phyloP scores from a whole-genome alignment of 352 stramenopile species.

The Pythium brachiatum region DNA sequence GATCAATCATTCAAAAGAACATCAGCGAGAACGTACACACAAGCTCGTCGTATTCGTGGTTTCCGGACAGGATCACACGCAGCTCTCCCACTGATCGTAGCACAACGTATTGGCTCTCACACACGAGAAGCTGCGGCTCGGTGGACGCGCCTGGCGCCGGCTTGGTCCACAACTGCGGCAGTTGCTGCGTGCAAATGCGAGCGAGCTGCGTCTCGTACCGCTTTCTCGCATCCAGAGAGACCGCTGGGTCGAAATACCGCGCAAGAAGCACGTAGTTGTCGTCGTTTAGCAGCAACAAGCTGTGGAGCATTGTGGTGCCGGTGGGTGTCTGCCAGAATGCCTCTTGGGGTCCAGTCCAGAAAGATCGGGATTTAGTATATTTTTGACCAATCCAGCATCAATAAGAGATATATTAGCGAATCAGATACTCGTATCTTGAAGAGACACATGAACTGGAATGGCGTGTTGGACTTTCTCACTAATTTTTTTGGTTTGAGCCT shows the following conservation, averaged over 20 bases:
- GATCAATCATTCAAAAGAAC: background rate
- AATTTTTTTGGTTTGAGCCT: too few species aligned
- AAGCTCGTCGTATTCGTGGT: constrained; percentile 68
- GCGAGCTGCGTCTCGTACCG: constrained; percentile 53
- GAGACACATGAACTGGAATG: too few species aligned
- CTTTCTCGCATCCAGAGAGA: constrained; percentile 42
- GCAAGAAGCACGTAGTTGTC: constrained; percentile 65
- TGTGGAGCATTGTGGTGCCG: constrained; percentile 60
- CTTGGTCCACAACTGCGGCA: constrained; percentile 32
- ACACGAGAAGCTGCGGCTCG: constrained; percentile 47
- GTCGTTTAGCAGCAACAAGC: constrained; percentile 59
- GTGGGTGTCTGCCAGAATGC: too few species aligned
- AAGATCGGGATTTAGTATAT: too few species aligned
- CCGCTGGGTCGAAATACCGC: constrained; percentile 54
- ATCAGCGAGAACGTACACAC: constrained; percentile 40
- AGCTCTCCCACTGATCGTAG: constrained; percentile 56
- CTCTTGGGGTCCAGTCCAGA: too few species aligned
- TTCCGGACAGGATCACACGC: constrained; percentile 56
- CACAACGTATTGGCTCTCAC: constrained; percentile 59
- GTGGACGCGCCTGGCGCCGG: constrained; percentile 17
- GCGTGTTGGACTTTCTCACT: too few species aligned
- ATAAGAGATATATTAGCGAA: too few species aligned
- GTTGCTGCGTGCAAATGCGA: constrained; percentile 37
- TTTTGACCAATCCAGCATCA: too few species aligned
- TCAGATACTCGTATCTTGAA: too few species aligned